A percentile compares a stretch with the other conserved stretches of the same genome.
Evolutionary conservation across 2,329 filamentous ascomycete species (phyloP).

Genomic region (Colletotrichum viniferum): DNA sequence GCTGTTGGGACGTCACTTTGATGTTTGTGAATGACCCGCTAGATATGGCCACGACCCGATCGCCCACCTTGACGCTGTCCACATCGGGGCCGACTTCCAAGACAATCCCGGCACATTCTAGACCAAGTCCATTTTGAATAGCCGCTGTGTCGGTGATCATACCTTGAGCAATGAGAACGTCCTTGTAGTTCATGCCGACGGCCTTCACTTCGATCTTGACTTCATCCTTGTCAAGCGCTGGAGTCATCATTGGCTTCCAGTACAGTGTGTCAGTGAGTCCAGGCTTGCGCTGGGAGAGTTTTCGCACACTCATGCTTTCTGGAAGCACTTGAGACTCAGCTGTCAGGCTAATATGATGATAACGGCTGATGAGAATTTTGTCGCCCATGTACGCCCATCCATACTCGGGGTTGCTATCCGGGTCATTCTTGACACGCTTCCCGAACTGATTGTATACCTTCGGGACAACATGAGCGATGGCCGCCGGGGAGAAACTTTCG

Average conservation of each 20-base stretch:
- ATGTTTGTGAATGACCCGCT: slow-evolving; percentile 1
- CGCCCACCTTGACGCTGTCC: slow-evolving; percentile 19
- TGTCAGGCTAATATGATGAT: slow-evolving; percentile 20
- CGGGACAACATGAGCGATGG: neutral
- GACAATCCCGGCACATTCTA: slow-evolving; percentile 26
- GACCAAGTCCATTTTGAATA: slow-evolving; percentile 25
- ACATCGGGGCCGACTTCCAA: slow-evolving; percentile 17
- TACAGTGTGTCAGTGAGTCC: neutral
- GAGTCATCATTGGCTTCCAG: neutral
- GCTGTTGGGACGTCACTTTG: neutral
- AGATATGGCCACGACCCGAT: slow-evolving; percentile 33
- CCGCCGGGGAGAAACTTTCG: neutral
- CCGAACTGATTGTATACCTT: neutral
- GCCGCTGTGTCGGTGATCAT: slow-evolving; percentile 28
- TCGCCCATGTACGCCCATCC: slow-evolving; percentile 33
- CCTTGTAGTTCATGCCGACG: slow-evolving; percentile 12
- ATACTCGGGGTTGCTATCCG: slow-evolving; percentile 25
- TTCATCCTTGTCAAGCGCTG: neutral
- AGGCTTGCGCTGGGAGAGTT: neutral
- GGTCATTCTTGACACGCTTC: neutral
- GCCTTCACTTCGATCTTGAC: neutral
- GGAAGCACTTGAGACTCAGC: slow-evolving; percentile 20
- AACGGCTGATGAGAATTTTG: slow-evolving; percentile 27
- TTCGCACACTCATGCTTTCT: neutral
- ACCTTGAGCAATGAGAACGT: slow-evolving; percentile 19